Evolutionary conservation across 108 stramenopile species (phyloP), one percentile per base, ranked within the genome.

Genomic region (Thalassiosira profunda): DNA sequence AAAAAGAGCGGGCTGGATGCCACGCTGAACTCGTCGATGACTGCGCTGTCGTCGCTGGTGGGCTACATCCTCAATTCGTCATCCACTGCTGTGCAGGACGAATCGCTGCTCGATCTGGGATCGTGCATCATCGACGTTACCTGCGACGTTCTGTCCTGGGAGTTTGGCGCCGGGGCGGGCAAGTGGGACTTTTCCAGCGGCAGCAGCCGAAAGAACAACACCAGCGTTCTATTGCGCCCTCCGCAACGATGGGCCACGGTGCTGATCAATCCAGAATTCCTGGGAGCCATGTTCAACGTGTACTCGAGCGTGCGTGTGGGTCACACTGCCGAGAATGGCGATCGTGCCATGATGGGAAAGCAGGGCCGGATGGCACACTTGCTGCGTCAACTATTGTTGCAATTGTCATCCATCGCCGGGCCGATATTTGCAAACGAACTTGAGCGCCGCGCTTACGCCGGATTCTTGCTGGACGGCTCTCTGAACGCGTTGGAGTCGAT

Each of bases 351-450:
- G 2, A 49, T 48, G 26, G 40, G 70, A 17, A 65, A 65, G 28
- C 57, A 65, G 17, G 34, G 53, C 10, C 41, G 36, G 25, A 57
- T 83, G 65, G 75, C 80, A 15, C 89, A 89, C 64, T 64, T 67
- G 34, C 49, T 94, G 23, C 78, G 93, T 43, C 93, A 94, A 71
- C 63, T 94, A 34, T 63, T 94, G 33, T 43, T 94, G 23, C 75
- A 76, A 28, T 53, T 91, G 45, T 71, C 85, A 11, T 84, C 83
- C 14, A 55, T 91, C 44, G 64, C 76, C n/a, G 24, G 29, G 38
- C 65, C 85, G 35, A 89, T 94, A 11, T 94, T 91, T 68, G 52
- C 58, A 2, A 60, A 63, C 44, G 57, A 65, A 18, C 63, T 60
- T 29, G 82, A 88, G 54, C 80, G 83, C 28, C 72, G 72, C 47